phyloP scores from a whole-genome alignment of 1,284 basidiomycete species.

The Pseudozyma tsukubaensis region DNA sequence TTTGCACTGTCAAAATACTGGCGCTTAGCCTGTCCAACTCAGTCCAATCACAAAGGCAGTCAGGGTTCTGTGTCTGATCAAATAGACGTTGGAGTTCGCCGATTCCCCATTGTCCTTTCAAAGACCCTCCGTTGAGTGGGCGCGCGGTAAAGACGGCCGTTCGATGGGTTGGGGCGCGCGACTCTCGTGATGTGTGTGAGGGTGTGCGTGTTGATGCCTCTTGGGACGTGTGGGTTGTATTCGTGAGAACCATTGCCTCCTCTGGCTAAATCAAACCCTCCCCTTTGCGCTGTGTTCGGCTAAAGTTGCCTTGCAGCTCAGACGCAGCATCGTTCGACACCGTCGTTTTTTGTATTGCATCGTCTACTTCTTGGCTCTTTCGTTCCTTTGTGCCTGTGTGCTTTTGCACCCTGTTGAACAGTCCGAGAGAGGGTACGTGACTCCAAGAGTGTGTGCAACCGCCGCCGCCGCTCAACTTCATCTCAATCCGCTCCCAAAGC shows the following conservation, averaged over 20 bases:
- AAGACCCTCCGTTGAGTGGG: too few species aligned
- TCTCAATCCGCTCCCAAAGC: not conserved
- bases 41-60: not conserved
- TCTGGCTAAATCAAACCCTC: not conserved
- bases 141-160: too few species aligned
- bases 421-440: not conserved
- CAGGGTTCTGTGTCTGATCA: not conserved
- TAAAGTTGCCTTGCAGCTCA: constrained; percentile 35
- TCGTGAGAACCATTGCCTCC: not conserved
- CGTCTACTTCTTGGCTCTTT: constrained; percentile 3
- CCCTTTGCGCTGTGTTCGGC: constrained; percentile 18
- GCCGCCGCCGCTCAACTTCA: constrained; percentile 6
- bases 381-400: not conserved
- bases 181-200: too few species aligned
- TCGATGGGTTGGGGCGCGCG: too few species aligned
- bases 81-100: not conserved
- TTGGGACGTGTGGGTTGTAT: not conserved
- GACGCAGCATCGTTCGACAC: constrained; percentile 30
- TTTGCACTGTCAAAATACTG: not conserved
- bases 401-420: constrained; percentile 4
- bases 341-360: constrained; percentile 1
- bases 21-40: constrained; percentile 3
- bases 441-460: too few species aligned
- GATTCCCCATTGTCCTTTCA: too few species aligned
- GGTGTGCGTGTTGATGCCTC: not conserved